Evolutionary conservation across 768 basidiomycete genomes (phyloP), one percentile per base, ranked within the genome.

Genomic region (Hydnomerulius pinastri): DNA sequence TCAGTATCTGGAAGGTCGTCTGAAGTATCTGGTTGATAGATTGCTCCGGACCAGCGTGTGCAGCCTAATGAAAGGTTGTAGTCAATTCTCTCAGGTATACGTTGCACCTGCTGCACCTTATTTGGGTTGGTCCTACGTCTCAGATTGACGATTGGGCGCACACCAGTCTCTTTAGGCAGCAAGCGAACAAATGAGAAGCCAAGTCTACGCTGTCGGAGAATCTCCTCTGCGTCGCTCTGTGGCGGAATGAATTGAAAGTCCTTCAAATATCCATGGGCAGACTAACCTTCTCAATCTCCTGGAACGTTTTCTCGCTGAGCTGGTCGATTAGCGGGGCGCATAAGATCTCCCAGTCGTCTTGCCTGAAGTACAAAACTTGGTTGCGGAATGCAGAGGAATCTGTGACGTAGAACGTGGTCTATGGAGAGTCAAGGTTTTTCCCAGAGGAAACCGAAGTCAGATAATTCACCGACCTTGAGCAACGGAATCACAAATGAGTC

Each of bases 331-430:
- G 76, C 1, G 97, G 97, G 9, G 78, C 72, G 50, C 93, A 95
- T 5, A 98, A 76, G 3, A 69, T 71, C n/a, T 78, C 74, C 97
- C 96, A 99, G 58, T 96, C 94, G 44, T 96, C 92, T 47, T 98
- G 93, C 10, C 92, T 82, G 66, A 97, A 98, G 64, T 95, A 99
- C 1, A 98, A 72, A 1, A 95, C 78, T 37, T 82, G 81, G 53
- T 94, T 89, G 33, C 87, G 78, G 60, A 86, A 92, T 6, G 86
- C 88, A 17, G 88, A 85, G 0, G 95, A 92, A 56, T 98, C 91
- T 0, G 97, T 98, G 37, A 93, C 77, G 67, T 98, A 98, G 70
- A 97, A 99, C 0, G 86, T 86, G 3, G 92, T 92, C 95, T 98
- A 56, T 40, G 2, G 20, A 21, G 8, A 27, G 37, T 30, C 41